Evolutionary conservation across 306 rosid genomes (phyloP).

Genomic region (Quercus engelmannii): DNA sequence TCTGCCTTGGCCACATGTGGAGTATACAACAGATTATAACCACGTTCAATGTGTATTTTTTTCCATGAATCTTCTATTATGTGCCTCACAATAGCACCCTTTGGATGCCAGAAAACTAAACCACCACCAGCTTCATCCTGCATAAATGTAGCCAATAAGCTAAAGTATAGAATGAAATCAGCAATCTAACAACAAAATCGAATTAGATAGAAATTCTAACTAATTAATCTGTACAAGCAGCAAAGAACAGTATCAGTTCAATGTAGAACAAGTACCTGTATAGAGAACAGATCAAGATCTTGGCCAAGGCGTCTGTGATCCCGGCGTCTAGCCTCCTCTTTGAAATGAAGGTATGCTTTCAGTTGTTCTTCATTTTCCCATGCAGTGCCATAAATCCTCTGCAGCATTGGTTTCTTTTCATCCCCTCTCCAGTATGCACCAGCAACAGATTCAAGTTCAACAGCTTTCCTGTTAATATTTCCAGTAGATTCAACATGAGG

Average conservation of each 20-base stretch:
- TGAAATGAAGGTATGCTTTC: conserved; percentile 86
- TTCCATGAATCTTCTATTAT: conserved; percentile 92
- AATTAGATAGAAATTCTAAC: conserved; percentile 2
- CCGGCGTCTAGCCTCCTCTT: conserved; percentile 94
- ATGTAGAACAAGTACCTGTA: conserved; percentile 56
- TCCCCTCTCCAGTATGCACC: conserved; percentile 99
- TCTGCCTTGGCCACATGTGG: conserved; percentile 98
- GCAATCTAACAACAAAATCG: conserved; percentile 8
- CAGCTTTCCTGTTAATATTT: conserved; percentile 77
- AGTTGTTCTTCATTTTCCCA: conserved; percentile 94
- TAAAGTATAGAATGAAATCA: conserved; percentile 19
- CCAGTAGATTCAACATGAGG: conserved; percentile 97
- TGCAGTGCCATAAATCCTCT: conserved; percentile 96
- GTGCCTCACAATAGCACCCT: conserved; percentile 90
- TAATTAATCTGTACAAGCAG: conserved; percentile 10
- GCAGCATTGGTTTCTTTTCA: conserved; percentile 89
- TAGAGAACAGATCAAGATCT: conserved; percentile 93
- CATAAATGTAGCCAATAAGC: conserved; percentile 27
- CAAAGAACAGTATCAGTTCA: conserved; percentile 6
- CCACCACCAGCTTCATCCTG: conserved; percentile 99
- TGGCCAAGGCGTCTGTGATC: conserved; percentile 96
- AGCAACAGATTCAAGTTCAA: conserved; percentile 97
- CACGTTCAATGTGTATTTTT: conserved; percentile 66
- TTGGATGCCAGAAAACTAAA: conserved; percentile 98
- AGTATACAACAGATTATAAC: conserved; percentile 85